Evolutionary conservation across 768 basidiomycete genomes (phyloP).

Genomic region (Rhizopogon rudus): DNA sequence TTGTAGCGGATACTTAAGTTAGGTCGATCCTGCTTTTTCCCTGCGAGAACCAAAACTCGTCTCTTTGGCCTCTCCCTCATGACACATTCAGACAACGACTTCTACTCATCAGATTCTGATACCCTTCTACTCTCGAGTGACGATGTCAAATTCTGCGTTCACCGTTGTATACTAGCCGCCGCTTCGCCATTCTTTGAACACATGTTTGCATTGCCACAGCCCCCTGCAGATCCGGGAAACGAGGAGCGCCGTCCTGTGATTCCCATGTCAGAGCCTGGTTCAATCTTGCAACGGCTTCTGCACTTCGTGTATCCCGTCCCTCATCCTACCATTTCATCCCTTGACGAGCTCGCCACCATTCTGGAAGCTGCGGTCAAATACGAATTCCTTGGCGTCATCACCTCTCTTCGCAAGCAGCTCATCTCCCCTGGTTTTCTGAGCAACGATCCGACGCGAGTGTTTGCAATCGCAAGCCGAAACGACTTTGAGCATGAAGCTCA

Average conservation of each 20-base stretch:
- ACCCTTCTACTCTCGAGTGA: conserved; percentile 42
- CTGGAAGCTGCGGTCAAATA: conserved; percentile 60
- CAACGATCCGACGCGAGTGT: conserved; percentile 53
- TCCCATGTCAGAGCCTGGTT: conserved; percentile 47
- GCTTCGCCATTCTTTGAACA: conserved; percentile 67
- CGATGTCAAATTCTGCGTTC: conserved; percentile 51
- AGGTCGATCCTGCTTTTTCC: background rate
- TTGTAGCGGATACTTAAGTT: background rate
- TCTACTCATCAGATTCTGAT: conserved; percentile 48
- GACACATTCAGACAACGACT: conserved; percentile 28
- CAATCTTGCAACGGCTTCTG: conserved; percentile 44
- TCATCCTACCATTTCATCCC: conserved; percentile 43
- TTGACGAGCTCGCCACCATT: conserved; percentile 49
- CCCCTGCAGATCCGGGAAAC: conserved; percentile 15
- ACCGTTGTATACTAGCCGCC: conserved; percentile 54
- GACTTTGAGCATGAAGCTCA: conserved; percentile 60
- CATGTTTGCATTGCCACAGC: conserved; percentile 65
- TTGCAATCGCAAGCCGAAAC: conserved; percentile 64
- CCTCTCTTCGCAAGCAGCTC: conserved; percentile 46
- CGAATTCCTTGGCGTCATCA: conserved; percentile 45
- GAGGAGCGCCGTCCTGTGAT: conserved; percentile 38
- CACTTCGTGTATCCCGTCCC: conserved; percentile 59
- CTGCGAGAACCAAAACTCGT: conserved; percentile 8
- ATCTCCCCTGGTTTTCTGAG: conserved; percentile 44
- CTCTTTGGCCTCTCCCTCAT: conserved; percentile 13